Base-by-base conservation (phyloP, 2,329 filamentous ascomycete genomes). In the Fusarium sp. region DNA sequence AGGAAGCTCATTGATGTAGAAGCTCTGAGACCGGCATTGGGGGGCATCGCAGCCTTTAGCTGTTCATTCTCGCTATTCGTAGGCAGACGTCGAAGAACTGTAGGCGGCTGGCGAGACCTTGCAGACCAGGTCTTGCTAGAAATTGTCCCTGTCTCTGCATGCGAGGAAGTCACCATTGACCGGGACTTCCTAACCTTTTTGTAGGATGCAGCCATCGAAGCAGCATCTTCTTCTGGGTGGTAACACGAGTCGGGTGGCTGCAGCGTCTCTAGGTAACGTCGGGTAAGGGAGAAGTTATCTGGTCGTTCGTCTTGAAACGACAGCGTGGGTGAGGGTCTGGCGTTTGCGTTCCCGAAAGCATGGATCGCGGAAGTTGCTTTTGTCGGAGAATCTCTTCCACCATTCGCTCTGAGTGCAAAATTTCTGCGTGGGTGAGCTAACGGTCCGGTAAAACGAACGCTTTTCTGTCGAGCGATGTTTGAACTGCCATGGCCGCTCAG, bases 1-100 rank as follows among this genome's bases (percentile, higher is more conserved):
- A 89, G 78, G 69, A 89, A 87, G 69, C 84, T 87, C 86, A 88
- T 88, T 6, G 89, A 90, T 56, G 85, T 88, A 2, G 86, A 86
- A 7, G 84, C 79, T 66, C 85, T 83, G 21, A 89, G 70, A 5
- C 54, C 63, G 12, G 49, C 59, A 25, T 52, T 48, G 29, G 54
- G 60, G 14, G 48, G 46, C 3, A 41, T 49, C 14, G 33, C 38
- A 9, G 62, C 55, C 38, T 72, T 70, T 21, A 76, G 49, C 4
- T 70, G 72, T 14, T 78, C 69, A 39, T 82, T 81, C 38, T 82
- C 80, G 21, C 79, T 78, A 25, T 75, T 73, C 18, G 44, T 19
- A 4, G 59, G 46, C 25, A 45, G 39, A 49, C 62, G 39, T 5
- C 55, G 58, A 48, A 77, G 57, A 48, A 60, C 15, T n/a, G 49